These are phyloP conservation scores for Amphichorda felina DNA, from an alignment of 2,329 filamentous ascomycete species.

Conservation along the genomic window DNA sequence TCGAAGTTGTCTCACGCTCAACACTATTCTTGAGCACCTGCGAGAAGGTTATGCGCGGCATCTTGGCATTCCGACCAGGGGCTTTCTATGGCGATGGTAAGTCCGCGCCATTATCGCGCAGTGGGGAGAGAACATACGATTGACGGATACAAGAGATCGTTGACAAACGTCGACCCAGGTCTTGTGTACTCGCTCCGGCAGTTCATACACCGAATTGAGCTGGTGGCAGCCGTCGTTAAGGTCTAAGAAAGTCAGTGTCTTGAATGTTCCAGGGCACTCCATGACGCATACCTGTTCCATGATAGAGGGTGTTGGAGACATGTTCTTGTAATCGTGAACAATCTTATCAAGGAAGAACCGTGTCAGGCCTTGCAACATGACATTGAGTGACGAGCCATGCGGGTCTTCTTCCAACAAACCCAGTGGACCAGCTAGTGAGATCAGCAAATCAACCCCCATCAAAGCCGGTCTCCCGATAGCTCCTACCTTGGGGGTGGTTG, in stretches of 20 bases:
- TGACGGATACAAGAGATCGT: constrained; percentile 71
- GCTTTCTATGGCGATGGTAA: constrained; percentile 25
- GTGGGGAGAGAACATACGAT: constrained; percentile 16
- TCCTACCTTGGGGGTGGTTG: constrained; percentile 60
- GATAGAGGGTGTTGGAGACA: constrained; percentile 46
- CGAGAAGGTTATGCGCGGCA: constrained; percentile 60
- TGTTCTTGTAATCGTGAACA: constrained; percentile 60
- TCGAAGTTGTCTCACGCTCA: constrained; percentile 75
- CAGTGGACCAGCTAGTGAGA: constrained; percentile 48
- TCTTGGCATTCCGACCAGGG: constrained; percentile 33
- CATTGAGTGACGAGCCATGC: constrained; percentile 59
- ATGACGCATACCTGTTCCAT: constrained; percentile 52
- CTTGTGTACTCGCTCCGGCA: constrained; percentile 80
- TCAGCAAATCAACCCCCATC: neutral
- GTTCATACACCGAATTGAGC: constrained; percentile 70
- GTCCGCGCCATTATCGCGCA: neutral
- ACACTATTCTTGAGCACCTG: constrained; percentile 88
- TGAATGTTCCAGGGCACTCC: neutral
- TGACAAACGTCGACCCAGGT: constrained; percentile 68
- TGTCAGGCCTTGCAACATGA: constrained; percentile 77
- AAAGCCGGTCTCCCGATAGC: neutral
- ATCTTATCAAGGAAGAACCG: constrained; percentile 79
- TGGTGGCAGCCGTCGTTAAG: constrained; percentile 59
- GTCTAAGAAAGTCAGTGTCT: constrained; percentile 19
- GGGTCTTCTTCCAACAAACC: constrained; percentile 78